Conservation (phyloP, 129 eudicot species). For the Artemisia annua region DNA sequence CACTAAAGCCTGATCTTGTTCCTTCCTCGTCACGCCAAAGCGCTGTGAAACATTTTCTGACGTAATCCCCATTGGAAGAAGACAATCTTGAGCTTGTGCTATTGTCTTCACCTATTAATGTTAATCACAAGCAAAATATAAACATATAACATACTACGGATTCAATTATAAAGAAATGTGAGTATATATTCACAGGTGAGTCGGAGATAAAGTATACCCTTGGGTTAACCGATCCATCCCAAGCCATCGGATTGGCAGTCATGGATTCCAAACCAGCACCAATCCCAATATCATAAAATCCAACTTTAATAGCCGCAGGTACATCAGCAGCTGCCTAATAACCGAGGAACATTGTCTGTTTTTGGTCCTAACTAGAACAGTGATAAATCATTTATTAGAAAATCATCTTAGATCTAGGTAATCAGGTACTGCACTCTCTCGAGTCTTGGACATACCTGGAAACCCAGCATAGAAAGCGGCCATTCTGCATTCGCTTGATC, state of each 20-base stretch:
- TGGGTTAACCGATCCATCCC: no score
- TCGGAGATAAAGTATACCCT: no score
- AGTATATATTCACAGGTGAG: no score
- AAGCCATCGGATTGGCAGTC: conserved; percentile 45
- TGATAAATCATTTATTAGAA: conserved; percentile 13
- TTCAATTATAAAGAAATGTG: no score
- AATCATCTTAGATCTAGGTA: background rate
- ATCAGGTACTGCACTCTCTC: background rate
- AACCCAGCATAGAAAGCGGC: conserved; percentile 95
- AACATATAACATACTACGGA: no score
- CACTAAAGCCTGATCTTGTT: no score
- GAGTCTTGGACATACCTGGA: conserved; percentile 55
- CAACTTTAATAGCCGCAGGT: conserved; percentile 94
- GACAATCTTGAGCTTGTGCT: no score
- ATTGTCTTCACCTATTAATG: no score
- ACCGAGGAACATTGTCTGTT: conserved; percentile 99
- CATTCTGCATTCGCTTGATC: conserved; percentile 90
- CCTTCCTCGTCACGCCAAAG: no score
- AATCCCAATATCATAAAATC: conserved; percentile 96
- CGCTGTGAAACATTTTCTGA: no score
- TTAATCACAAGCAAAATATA: no score
- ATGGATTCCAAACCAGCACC: conserved; percentile 98
- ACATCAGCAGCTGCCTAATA: conserved; percentile 98
- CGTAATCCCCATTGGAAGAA: no score
- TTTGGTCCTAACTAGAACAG: conserved; percentile 92